Evolutionary conservation across 345 rosid species (phyloP), one percentile per base, ranked within the genome.

Genomic region (Raphanus raphanistrum): DNA sequence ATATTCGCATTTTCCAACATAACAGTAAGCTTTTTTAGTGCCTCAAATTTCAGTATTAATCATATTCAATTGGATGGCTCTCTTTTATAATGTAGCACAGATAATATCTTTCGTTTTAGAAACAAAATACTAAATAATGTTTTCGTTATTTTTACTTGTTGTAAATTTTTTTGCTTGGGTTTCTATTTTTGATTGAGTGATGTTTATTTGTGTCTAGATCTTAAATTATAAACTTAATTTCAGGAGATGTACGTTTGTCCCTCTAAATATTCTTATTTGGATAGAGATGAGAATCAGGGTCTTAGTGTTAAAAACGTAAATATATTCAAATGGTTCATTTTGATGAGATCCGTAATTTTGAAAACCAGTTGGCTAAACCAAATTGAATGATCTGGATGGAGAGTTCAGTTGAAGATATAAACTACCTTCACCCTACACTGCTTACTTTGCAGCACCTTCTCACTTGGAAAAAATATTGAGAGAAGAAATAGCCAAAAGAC

Each of bases 401-500:
- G 13, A 41, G 48, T 45, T 45, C 54, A 13, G 54, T 13, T 45
- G 6, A 45, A 45, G 6, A 4, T 4, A 5, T 4, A 13, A 45
- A 12, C 16, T 45, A 45, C 1, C 66, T 55, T 50, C 25, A n/a
- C 12, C 10, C 35, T 70, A 43, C 25, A 52, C 11, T 10, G 54
- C 59, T 74, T 84, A 12, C 48, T 76, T 79, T 36, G 33, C 76
- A 95, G 99, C 94, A 55, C 96, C 99, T 16, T 80, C 87, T 85
- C 99, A 95, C 83, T 84, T 95, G 89, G 98, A 95, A 87, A 85
- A 85, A 84, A 97, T 95, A 35, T 61, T 92, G 83, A 90, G 92
- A 80, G 98, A 92, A 76, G 97, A 95, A 81, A 95, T 95, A 57
- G 98, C 93, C 2, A 94, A 88, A 28, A 97, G 99, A 61, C 97